Evolutionary conservation across 1,139 yeast genomes (phyloP), one percentile per base, ranked within the genome.

Genomic region (Zhuliangozyma blackwelliae): DNA sequence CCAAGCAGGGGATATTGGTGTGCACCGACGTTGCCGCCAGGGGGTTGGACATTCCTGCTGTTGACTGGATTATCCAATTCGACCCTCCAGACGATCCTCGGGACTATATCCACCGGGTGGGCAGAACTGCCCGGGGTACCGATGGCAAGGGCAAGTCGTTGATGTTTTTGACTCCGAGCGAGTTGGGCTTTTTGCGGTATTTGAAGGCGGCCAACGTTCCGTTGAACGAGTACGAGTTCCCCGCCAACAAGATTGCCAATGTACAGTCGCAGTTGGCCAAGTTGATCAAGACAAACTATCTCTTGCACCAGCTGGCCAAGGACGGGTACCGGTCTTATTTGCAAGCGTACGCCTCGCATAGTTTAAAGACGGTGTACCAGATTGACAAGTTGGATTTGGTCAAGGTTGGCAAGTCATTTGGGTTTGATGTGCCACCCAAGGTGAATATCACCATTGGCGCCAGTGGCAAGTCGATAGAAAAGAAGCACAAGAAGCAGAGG

Each of bases 41-140:
- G 72, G 98, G 98, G 11, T 77, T 92, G 49, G 98, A 92, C 68
- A 90, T 92, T 48, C 97, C 97, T 36, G 85, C 95, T 23, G 97
- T 92, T 38, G 96, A 90, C 65, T 92, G 97, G 96, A 92, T 92
- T 52, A 82, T 92, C 45, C 97, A 92, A 68, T 89, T 86, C 51
- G 97, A 92, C 61, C 97, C 97, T 35, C 97, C 97, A 58, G 97
- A 92, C 81, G 97, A 92, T 65, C 97, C 97, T 60, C 81, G 97
- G 65, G 97, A 90, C 65, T 92, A 92, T 57, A 90, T 92, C 52
- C 98, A 92, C 65, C 81, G 97, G 62, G 97, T 92, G 27, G 98
- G 98, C 46, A 82, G 98, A 72, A 92, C 98, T 22, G 98, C 98
- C 12, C 81, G 98, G 68, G 98, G 97, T 41, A 75, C 95, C 16